Evolutionary conservation across 495 filamentous ascomycete species (phyloP).

Genomic region (Bacidia gigantensis): DNA sequence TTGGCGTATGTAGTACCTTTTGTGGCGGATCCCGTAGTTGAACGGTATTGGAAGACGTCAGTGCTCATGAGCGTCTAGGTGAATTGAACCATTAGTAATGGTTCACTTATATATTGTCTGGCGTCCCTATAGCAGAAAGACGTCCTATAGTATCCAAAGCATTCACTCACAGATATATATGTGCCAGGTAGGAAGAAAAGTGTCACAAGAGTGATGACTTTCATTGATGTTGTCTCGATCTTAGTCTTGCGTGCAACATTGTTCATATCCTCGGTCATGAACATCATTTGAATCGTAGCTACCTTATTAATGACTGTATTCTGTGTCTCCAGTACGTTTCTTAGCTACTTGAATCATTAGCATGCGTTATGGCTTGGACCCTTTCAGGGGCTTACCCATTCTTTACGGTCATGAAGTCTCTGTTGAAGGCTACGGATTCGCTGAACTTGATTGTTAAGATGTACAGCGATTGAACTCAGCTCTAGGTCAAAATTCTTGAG

Average conservation of each 20-base stretch:
- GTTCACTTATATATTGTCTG: too few relatives aligned
- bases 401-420: constrained; percentile 11
- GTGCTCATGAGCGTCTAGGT: too few relatives aligned
- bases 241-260: constrained; percentile 26
- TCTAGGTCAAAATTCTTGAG: constrained; percentile 2
- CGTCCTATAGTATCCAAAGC: too few relatives aligned
- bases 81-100: too few relatives aligned
- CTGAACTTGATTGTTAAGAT: constrained; percentile 11
- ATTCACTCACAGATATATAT: constrained; percentile 28
- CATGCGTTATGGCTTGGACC: background rate
- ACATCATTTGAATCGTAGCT: constrained; percentile 18
- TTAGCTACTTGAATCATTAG: background rate
- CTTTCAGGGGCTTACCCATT: constrained; percentile 4
- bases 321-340: background rate
- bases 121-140: too few relatives aligned
- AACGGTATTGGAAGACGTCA: too few relatives aligned
- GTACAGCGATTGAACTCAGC: background rate
- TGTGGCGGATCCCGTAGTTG: too few relatives aligned
- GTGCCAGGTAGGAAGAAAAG: constrained; percentile 30
- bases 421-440: constrained; percentile 5
- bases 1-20: too few relatives aligned
- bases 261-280: constrained; percentile 24
- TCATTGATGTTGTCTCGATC: constrained; percentile 28
- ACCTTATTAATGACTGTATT: constrained; percentile 1
- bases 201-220: constrained; percentile 28